These are phyloP conservation scores for Trichoderma aggressivum DNA, from an alignment of 2,329 filamentous ascomycete species.

Conservation along the genomic window DNA sequence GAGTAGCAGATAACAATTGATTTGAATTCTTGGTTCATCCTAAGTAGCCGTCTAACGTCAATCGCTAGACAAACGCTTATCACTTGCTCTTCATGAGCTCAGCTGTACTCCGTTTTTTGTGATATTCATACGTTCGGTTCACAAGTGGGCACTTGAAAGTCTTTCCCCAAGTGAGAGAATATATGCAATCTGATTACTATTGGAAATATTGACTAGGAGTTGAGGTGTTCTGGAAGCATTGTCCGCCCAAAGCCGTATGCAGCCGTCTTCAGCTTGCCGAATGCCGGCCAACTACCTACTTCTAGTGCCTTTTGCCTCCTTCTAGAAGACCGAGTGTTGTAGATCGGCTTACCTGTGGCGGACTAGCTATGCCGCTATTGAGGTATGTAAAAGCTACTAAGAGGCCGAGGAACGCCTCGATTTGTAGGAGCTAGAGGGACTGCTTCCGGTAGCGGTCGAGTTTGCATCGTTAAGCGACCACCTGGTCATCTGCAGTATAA, in stretches of 20 bases:
- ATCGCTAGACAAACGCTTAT: not conserved
- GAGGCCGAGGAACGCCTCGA: not conserved
- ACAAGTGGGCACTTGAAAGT: not conserved
- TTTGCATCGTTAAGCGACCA: not conserved
- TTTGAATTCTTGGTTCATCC: not conserved
- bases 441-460: not conserved
- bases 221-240: not conserved
- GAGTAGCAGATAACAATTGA: not conserved
- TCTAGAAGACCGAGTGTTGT: not conserved
- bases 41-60: not conserved
- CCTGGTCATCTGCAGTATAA: not conserved
- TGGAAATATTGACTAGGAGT: too few species aligned
- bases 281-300: not conserved
- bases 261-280: not conserved
- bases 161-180: not conserved
- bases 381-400: not conserved
- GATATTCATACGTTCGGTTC: not conserved
- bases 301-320: not conserved
- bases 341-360: not conserved
- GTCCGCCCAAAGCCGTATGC: not conserved
- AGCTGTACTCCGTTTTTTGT: not conserved
- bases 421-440: not conserved
- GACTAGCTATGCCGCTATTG: not conserved
- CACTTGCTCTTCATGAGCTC: not conserved
- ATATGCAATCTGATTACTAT: not conserved